Conservation (phyloP, 768 basidiomycete species). For the Tulasnella sp. region DNA sequence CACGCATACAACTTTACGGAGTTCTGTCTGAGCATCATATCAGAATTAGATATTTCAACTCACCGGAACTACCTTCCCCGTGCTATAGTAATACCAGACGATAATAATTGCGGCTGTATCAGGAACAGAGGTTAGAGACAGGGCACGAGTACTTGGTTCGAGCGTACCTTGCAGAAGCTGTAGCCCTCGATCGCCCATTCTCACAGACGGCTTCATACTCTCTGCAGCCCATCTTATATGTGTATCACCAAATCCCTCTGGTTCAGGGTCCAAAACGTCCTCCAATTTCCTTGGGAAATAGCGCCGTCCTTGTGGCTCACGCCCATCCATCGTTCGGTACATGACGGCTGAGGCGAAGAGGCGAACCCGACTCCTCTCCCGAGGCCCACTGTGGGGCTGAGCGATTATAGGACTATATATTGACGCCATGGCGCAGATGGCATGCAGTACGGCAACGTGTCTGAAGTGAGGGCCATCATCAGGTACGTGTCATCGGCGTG, state of each 20-base stretch:
- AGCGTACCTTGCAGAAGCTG: conserved; percentile 4
- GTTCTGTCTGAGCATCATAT: background rate
- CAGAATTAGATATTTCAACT: background rate
- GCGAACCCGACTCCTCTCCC: too few relatives aligned
- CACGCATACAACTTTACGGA: background rate
- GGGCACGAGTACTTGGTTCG: background rate
- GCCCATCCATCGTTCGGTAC: background rate
- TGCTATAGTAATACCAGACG: conserved; percentile 3
- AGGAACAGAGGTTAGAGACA: background rate
- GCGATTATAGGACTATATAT: conserved; percentile 15
- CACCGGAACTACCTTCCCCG: background rate
- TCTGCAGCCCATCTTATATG: background rate
- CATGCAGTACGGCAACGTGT: conserved; percentile 16
- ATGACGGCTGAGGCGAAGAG: background rate
- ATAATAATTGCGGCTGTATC: background rate
- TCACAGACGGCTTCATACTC: background rate
- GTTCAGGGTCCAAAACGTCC: background rate
- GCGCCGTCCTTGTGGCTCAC: background rate
- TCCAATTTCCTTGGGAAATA: background rate
- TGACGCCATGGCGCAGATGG: conserved; percentile 21
- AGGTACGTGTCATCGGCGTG: too few relatives aligned
- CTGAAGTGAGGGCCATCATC: background rate
- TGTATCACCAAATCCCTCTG: background rate
- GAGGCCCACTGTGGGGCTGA: background rate
- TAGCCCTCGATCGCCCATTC: background rate